Conservation (phyloP, 306 rosid species). For the Lathyrus oleraceus region DNA sequence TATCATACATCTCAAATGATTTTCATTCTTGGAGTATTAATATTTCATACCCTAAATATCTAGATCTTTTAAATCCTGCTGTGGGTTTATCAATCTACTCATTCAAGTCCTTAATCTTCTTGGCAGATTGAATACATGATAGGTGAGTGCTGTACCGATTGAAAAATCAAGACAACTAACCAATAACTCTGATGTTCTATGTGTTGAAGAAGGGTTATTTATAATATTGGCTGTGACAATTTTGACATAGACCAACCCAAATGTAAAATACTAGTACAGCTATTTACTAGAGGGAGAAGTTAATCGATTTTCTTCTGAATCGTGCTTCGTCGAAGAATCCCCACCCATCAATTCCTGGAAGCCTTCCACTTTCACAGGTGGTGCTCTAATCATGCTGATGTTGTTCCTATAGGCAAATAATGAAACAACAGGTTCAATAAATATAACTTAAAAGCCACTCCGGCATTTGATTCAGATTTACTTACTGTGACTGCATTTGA, state of each 20-base stretch:
- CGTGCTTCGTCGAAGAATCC: slow-evolving; percentile 73
- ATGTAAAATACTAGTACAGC: slow-evolving; percentile 26
- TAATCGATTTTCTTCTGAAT: slow-evolving; percentile 76
- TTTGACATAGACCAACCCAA: slow-evolving; percentile 25
- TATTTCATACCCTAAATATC: too few relatives aligned
- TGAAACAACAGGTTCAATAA: slow-evolving; percentile 17
- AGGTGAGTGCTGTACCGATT: too few relatives aligned
- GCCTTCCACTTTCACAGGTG: slow-evolving; percentile 94
- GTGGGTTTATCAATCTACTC: too few relatives aligned
- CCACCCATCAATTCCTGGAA: slow-evolving; percentile 93
- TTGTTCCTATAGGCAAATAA: slow-evolving; percentile 58
- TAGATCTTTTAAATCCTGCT: too few relatives aligned
- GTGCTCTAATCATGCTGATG: slow-evolving; percentile 65
- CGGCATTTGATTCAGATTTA: slow-evolving; percentile 12
- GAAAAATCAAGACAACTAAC: too few relatives aligned
- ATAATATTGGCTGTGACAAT: slow-evolving; percentile 1
- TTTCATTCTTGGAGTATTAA: too few relatives aligned
- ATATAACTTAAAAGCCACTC: neutral
- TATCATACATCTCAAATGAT: too few relatives aligned
- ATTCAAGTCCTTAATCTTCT: too few relatives aligned
- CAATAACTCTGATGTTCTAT: neutral
- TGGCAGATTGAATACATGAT: too few relatives aligned
- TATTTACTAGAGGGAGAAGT: slow-evolving; percentile 72
- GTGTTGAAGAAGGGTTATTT: slow-evolving; percentile 10
- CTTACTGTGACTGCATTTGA: slow-evolving; percentile 75